Percentiles rank a stretch among this genome's conserved stretches.
Conservation (phyloP, 768 basidiomycete genomes). For the Leccinum subgranulosum region DNA sequence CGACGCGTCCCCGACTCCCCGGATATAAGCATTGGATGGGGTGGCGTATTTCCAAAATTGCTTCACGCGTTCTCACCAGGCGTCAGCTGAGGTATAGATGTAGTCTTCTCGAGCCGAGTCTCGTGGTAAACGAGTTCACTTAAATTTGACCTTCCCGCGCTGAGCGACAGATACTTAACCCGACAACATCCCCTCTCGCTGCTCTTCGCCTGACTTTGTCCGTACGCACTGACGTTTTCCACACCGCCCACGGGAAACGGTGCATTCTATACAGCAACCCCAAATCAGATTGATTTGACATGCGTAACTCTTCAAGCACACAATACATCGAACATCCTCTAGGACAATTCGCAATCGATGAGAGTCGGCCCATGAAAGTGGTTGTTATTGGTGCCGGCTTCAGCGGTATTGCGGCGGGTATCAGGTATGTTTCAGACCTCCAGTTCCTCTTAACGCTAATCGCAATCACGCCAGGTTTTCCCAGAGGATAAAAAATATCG, state of each 20-base stretch:
- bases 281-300: background rate
- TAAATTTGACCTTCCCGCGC: background rate
- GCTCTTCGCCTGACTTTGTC: background rate
- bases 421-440: background rate
- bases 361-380: background rate
- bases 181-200: background rate
- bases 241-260: background rate
- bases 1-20: slow-evolving; percentile 36
- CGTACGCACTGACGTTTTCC: background rate
- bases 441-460: background rate
- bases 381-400: background rate
- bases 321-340: background rate
- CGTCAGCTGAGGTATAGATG: background rate
- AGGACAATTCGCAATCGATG: background rate
- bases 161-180: background rate
- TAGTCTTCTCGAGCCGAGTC: background rate
- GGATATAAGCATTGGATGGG: slow-evolving; percentile 61
- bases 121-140: background rate
- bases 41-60: slow-evolving; percentile 38
- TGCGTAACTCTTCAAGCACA: background rate
- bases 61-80: background rate
- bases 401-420: background rate
- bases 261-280: background rate
- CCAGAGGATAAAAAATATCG: slow-evolving; percentile 38
- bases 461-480: background rate